Percentiles rank a stretch among this genome's conserved stretches.
phyloP scores from a whole-genome alignment of 2,329 filamentous ascomycete genomes.

The Hymenoscyphus albidus region DNA sequence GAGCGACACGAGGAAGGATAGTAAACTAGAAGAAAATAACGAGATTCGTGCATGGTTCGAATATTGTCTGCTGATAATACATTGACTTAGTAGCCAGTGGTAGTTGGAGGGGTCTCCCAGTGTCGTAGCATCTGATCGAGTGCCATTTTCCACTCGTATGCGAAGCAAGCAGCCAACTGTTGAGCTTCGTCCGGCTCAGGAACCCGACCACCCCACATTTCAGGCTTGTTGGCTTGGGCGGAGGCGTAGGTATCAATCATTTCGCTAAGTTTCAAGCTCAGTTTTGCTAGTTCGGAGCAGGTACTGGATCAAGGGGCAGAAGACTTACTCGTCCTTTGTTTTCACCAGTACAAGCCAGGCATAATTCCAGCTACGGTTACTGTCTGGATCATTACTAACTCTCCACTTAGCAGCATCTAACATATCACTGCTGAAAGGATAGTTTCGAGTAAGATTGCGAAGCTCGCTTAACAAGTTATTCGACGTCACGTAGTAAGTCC shows the following conservation, averaged over 20 bases:
- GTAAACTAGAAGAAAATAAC: slow-evolving; percentile 1
- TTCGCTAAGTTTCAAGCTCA: slow-evolving; percentile 40
- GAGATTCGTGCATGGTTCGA: background rate
- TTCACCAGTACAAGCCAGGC: slow-evolving; percentile 69
- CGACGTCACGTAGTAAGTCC: slow-evolving; percentile 67
- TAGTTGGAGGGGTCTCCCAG: slow-evolving; percentile 60
- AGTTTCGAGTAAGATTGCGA: slow-evolving; percentile 62
- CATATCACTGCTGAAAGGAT: slow-evolving; percentile 63
- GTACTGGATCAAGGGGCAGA: background rate
- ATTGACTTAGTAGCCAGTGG: slow-evolving; percentile 46
- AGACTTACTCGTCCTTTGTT: slow-evolving; percentile 59
- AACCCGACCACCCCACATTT: slow-evolving; percentile 64
- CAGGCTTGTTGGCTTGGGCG: slow-evolving; percentile 55
- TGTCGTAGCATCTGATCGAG: slow-evolving; percentile 64
- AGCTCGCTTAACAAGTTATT: slow-evolving; percentile 68
- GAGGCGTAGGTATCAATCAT: slow-evolving; percentile 59
- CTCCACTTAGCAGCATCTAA: slow-evolving; percentile 61
- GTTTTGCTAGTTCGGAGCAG: background rate
- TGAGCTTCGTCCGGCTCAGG: slow-evolving; percentile 54
- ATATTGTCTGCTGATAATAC: background rate
- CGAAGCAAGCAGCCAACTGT: slow-evolving; percentile 59
- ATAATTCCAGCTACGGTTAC: slow-evolving; percentile 70
- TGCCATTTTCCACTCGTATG: slow-evolving; percentile 63
- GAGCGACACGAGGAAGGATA: background rate
- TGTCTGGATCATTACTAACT: slow-evolving; percentile 60